Evolutionary conservation across 257 asterid species (phyloP).

Genomic region (Galeopsis tetrahit): DNA sequence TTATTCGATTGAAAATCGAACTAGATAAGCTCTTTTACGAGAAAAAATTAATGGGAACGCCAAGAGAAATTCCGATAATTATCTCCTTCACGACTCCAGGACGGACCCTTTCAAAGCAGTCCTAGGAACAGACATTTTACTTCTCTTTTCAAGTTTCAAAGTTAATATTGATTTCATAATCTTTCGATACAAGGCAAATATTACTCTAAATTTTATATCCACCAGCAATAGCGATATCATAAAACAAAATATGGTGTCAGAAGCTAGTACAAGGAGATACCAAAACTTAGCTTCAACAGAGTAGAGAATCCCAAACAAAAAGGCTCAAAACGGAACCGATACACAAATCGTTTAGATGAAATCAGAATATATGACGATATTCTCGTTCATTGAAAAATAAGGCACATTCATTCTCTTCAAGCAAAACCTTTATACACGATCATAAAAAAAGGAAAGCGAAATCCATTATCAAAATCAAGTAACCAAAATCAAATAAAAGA

Average conservation of each 20-base stretch:
- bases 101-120: constrained; percentile 73
- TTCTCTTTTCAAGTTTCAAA: constrained; percentile 24
- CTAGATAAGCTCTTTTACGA: constrained; percentile 29
- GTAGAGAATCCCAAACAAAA: no score
- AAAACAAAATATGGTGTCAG: no score
- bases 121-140: constrained; percentile 68
- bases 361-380: background rate
- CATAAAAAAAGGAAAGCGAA: no score
- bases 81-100: constrained; percentile 81
- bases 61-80: constrained; percentile 51
- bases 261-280: no score
- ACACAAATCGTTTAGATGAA: background rate
- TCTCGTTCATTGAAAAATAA: background rate
- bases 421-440: constrained; percentile 22
- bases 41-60: constrained; percentile 37
- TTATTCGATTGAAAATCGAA: constrained; percentile 40
- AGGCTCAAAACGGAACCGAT: background rate
- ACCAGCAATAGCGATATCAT: background rate
- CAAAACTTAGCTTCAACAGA: background rate
- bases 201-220: background rate
- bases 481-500: no score
- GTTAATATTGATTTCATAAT: background rate
- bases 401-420: background rate
- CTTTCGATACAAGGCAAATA: background rate
- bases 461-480: no score